Conservation (phyloP, 495 filamentous ascomycete genomes). For the Aspergillus incahuasiensis region DNA sequence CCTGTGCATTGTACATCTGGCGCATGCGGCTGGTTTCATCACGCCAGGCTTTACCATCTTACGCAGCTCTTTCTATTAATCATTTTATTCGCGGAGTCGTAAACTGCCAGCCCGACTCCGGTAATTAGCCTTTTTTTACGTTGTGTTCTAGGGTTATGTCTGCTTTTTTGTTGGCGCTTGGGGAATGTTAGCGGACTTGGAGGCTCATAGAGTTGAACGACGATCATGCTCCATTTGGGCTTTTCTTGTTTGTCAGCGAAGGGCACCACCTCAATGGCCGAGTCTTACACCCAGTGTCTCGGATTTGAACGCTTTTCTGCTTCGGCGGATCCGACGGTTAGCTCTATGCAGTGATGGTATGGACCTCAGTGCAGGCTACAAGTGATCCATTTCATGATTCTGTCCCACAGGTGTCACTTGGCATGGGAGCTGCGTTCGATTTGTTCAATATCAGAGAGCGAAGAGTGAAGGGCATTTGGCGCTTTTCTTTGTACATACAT, state of each 20-base stretch:
- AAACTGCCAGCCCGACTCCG: conserved; percentile 34
- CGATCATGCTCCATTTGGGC: conserved; percentile 23
- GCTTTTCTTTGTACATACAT: conserved; percentile 23
- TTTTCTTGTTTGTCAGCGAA: conserved; percentile 22
- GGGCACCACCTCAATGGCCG: conserved; percentile 2
- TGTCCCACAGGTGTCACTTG: too few species aligned
- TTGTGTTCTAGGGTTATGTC: conserved; percentile 32
- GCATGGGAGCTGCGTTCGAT: background rate
- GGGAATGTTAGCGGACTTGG: conserved; percentile 35
- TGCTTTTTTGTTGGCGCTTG: conserved; percentile 39
- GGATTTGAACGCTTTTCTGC: background rate
- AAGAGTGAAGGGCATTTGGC: conserved; percentile 6
- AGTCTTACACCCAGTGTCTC: background rate
- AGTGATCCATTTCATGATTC: conserved; percentile 1
- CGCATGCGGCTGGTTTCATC: conserved; percentile 10
- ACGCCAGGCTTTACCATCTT: conserved; percentile 12
- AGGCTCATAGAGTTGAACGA: conserved; percentile 34
- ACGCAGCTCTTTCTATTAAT: conserved; percentile 17
- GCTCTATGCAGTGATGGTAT: background rate
- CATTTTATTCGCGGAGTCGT: conserved; percentile 19
- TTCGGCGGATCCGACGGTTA: background rate
- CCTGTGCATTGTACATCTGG: conserved; percentile 16
- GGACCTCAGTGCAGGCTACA: conserved; percentile 6
- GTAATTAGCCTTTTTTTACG: conserved; percentile 37
- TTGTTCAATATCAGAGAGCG: background rate